Percentiles rank a stretch among this genome's conserved stretches.
phyloP scores from a whole-genome alignment of 441 rosid genomes.

The Pelargonium australe region DNA sequence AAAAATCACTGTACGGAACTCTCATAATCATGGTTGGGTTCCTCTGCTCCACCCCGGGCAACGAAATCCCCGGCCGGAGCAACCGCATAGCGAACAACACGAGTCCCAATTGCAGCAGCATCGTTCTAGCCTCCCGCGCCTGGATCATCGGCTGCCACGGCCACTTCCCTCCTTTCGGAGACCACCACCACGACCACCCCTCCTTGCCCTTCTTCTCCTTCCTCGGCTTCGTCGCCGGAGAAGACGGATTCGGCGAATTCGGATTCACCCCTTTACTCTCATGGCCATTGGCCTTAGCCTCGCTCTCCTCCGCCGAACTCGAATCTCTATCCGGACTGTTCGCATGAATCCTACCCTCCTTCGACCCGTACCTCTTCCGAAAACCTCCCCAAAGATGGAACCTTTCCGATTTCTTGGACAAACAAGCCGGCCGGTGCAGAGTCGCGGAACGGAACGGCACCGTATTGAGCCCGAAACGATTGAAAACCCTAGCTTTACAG shows the following conservation, averaged over 20 bases:
- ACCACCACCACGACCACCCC: no score
- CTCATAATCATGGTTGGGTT: slow-evolving; percentile 50
- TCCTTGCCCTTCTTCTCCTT: no score
- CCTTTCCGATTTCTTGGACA: slow-evolving; percentile 14
- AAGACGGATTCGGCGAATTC: slow-evolving; percentile 30
- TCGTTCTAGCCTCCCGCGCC: slow-evolving; percentile 66
- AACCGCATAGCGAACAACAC: slow-evolving; percentile 75
- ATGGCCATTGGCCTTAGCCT: slow-evolving; percentile 16
- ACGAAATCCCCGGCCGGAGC: slow-evolving; percentile 70
- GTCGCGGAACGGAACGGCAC: slow-evolving; percentile 20
- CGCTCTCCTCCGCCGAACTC: slow-evolving; percentile 42
- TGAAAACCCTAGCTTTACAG: slow-evolving; percentile 29
- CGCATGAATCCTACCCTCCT: slow-evolving; percentile 36
- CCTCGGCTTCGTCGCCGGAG: slow-evolving; percentile 28
- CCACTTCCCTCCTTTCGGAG: no score
- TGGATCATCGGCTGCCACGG: slow-evolving; percentile 50
- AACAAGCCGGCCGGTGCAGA: slow-evolving; percentile 11
- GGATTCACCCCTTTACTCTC: slow-evolving; percentile 36
- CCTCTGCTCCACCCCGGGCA: slow-evolving; percentile 81
- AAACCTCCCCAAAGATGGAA: slow-evolving; percentile 34
- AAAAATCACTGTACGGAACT: slow-evolving; percentile 85
- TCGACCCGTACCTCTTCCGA: slow-evolving; percentile 27
- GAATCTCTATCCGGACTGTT: slow-evolving; percentile 64
- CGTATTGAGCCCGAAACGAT: slow-evolving; percentile 29
- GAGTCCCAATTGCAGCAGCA: slow-evolving; percentile 70